Conservation (phyloP, 768 basidiomycete genomes). For the Lactifluus subvellereus region DNA sequence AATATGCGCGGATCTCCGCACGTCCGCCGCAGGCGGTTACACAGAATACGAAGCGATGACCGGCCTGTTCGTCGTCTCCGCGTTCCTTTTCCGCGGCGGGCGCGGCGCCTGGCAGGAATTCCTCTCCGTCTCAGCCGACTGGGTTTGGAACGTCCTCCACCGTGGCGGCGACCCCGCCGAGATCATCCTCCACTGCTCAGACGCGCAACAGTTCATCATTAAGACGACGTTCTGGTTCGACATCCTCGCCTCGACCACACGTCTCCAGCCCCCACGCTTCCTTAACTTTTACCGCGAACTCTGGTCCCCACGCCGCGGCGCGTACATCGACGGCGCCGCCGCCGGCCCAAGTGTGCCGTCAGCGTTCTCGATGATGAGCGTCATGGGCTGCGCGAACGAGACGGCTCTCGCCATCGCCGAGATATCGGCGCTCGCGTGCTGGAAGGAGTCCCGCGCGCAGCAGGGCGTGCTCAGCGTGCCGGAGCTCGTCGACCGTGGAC, state of each 20-base stretch:
- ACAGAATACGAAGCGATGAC: conserved; percentile 73
- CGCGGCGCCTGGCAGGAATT: conserved; percentile 63
- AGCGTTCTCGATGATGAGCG: conserved; percentile 65
- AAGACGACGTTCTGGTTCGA: conserved; percentile 88
- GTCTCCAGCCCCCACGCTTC: conserved; percentile 52
- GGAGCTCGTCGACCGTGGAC: conserved; percentile 50
- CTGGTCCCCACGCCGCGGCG: conserved; percentile 41
- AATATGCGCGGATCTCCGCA: conserved; percentile 23
- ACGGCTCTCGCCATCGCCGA: conserved; percentile 77
- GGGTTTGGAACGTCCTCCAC: conserved; percentile 46
- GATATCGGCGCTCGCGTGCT: conserved; percentile 55
- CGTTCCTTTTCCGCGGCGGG: conserved; percentile 74
- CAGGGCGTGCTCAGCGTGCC: conserved; percentile 51
- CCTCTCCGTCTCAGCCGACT: conserved; percentile 54
- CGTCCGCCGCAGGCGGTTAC: conserved; percentile 24
- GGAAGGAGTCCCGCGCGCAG: conserved; percentile 47
- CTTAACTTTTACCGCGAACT: conserved; percentile 49
- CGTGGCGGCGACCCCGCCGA: conserved; percentile 37
- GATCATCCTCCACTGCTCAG: conserved; percentile 41
- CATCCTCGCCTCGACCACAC: conserved; percentile 73
- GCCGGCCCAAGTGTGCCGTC: background rate
- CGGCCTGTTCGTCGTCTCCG: conserved; percentile 68
- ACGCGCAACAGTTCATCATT: conserved; percentile 64
- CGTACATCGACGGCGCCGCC: conserved; percentile 33
- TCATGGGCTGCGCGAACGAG: conserved; percentile 82